Conservation (phyloP, 2,329 filamentous ascomycete species). For the Cercospora zeae-maydis region DNA sequence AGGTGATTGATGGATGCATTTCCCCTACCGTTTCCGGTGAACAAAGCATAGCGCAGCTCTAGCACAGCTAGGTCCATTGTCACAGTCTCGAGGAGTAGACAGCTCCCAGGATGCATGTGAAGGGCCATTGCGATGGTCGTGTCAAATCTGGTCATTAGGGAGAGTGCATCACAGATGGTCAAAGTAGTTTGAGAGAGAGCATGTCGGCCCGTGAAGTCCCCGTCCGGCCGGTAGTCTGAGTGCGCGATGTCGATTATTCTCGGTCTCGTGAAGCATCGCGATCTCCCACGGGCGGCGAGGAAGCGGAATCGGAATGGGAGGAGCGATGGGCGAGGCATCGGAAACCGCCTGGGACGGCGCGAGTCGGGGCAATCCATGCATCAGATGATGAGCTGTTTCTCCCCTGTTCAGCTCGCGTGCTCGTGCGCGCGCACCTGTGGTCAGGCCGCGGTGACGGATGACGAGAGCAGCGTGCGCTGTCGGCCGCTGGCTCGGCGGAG, state of each 20-base stretch:
- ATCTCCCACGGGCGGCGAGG: not conserved
- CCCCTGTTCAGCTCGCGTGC: slow-evolving; percentile 1
- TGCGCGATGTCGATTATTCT: not conserved
- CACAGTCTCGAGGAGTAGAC: not conserved
- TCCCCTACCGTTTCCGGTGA: not conserved
- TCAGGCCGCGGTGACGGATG: not conserved
- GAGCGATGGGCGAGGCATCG: not conserved
- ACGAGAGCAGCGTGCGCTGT: not conserved
- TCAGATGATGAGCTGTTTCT: not conserved
- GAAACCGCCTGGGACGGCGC: not conserved
- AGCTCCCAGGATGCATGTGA: too few species aligned
- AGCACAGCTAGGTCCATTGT: not conserved
- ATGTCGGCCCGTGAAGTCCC: not conserved
- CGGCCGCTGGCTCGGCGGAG: not conserved
- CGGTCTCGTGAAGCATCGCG: not conserved
- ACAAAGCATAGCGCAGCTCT: not conserved
- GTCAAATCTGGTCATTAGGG: too few species aligned
- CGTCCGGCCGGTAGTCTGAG: not conserved
- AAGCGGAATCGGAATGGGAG: not conserved
- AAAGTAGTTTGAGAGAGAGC: too few species aligned
- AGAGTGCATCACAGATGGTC: too few species aligned
- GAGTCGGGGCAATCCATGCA: not conserved
- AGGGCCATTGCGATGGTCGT: too few species aligned
- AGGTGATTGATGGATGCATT: not conserved
- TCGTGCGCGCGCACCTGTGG: not conserved